Evolutionary conservation across 2,329 filamentous ascomycete species (phyloP).

Genomic region (Phialophora macrospora): DNA sequence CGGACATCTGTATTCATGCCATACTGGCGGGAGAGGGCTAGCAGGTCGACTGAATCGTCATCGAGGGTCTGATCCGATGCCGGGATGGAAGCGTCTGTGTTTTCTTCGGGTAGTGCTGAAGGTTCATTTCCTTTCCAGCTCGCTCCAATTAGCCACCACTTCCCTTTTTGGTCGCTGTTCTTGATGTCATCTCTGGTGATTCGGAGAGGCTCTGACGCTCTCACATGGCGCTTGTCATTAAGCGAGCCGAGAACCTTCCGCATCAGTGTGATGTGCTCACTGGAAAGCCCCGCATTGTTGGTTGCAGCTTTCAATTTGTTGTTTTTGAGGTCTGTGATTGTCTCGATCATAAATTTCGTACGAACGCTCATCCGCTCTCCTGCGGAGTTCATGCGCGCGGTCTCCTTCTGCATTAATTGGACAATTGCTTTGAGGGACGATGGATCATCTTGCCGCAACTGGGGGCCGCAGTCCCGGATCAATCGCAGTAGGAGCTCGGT

Average conservation of each 20-base stretch:
- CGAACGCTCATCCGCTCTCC: constrained; percentile 72
- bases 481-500: constrained; percentile 86
- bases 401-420: constrained; percentile 72
- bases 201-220: constrained; percentile 78
- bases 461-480: constrained; percentile 77
- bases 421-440: constrained; percentile 88
- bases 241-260: constrained; percentile 83
- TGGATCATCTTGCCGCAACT: constrained; percentile 86
- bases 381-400: constrained; percentile 68
- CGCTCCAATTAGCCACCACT: constrained; percentile 99
- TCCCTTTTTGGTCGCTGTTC: constrained; percentile 82
- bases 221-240: constrained; percentile 64
- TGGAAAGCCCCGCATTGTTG: constrained; percentile 71
- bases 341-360: constrained; percentile 97
- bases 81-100: constrained; percentile 25
- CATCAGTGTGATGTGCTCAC: constrained; percentile 85
- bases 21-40: constrained; percentile 75
- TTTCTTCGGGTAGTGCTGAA: constrained; percentile 38
- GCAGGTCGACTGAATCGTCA: constrained; percentile 64
- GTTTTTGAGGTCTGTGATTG: constrained; percentile 91
- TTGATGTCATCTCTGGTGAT: constrained; percentile 82
- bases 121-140: constrained; percentile 68
- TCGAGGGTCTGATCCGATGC: constrained; percentile 39
- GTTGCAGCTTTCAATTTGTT: constrained; percentile 81
- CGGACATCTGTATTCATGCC: constrained; percentile 87